Percentiles rank a stretch among this genome's conserved stretches.
These are phyloP conservation scores for Syncephalastrum sp. DNA, from an alignment of 371 early-diverging fungal genomes.

Conservation along the genomic window DNA sequence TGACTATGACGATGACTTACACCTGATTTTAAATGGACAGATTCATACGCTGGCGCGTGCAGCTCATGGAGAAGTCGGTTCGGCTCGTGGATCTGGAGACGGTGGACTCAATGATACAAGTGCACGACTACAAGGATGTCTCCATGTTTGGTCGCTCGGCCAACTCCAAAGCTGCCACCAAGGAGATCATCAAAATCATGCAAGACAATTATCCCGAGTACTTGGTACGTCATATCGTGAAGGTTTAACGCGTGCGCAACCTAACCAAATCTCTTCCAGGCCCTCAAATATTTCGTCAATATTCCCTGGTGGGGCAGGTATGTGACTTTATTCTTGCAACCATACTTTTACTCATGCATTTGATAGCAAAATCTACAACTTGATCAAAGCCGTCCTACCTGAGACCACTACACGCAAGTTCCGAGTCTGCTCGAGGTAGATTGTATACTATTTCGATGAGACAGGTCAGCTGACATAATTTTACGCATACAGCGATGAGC, in stretches of 20 bases:
- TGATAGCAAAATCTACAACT: constrained; percentile 51
- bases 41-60: constrained; percentile 65
- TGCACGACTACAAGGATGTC: constrained; percentile 64
- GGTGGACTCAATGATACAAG: constrained; percentile 58
- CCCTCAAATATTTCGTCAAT: constrained; percentile 59
- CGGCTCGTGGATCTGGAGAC: constrained; percentile 50
- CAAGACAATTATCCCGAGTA: constrained; percentile 68
- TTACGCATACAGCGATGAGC: constrained; percentile 11
- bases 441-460: background rate
- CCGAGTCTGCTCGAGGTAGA: constrained; percentile 49
- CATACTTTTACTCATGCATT: background rate
- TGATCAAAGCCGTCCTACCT: constrained; percentile 51
- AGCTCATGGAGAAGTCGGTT: constrained; percentile 61
- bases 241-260: background rate
- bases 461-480: background rate
- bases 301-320: constrained; percentile 64
- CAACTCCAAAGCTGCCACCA: constrained; percentile 52
- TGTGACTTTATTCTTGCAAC: background rate
- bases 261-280: constrained; percentile 12
- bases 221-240: constrained; percentile 30
- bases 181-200: constrained; percentile 52
- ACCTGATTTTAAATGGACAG: constrained; percentile 13
- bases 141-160: constrained; percentile 51
- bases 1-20: background rate
- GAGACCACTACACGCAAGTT: constrained; percentile 63